phyloP scores from a whole-genome alignment of 1,139 yeast species.

The Pichia sp. region DNA sequence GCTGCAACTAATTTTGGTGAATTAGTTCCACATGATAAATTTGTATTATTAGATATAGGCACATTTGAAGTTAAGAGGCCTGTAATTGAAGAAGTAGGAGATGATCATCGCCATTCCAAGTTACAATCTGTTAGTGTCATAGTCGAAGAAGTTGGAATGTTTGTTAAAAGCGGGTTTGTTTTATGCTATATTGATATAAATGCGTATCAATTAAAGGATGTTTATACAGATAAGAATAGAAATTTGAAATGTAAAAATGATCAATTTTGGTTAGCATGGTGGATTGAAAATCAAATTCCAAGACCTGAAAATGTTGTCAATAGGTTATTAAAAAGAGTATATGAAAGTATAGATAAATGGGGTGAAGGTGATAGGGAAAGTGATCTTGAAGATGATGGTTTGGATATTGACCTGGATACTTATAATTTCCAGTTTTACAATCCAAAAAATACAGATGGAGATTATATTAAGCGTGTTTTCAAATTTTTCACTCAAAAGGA shows the following conservation, averaged over 20 bases:
- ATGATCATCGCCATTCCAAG: conserved; percentile 14
- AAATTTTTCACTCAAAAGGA: conserved; percentile 45
- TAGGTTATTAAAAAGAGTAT: conserved; percentile 23
- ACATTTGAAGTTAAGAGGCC: conserved; percentile 34
- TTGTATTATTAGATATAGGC: conserved; percentile 49
- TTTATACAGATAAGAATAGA: not conserved
- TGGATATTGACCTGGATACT: conserved; percentile 18
- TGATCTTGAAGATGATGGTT: not conserved
- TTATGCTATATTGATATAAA: conserved; percentile 53
- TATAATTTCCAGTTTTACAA: conserved; percentile 26
- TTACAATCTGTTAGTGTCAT: conserved; percentile 38
- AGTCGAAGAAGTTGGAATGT: conserved; percentile 56
- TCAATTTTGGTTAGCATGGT: conserved; percentile 29
- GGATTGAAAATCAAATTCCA: conserved; percentile 28
- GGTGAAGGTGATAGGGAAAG: conserved; percentile 4
- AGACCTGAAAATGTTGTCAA: conserved; percentile 25
- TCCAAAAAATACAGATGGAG: conserved; percentile 32
- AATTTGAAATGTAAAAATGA: conserved; percentile 8
- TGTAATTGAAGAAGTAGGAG: not conserved
- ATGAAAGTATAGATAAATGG: conserved; percentile 23
- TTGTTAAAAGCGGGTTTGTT: conserved; percentile 49
- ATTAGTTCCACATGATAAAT: conserved; percentile 46
- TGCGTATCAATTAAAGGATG: conserved; percentile 20
- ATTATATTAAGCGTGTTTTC: conserved; percentile 35
- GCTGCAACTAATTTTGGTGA: conserved; percentile 57